Evolutionary conservation across 164 flowering plant genomes (phyloP).

Genomic region (Hamamelis virginiana): DNA sequence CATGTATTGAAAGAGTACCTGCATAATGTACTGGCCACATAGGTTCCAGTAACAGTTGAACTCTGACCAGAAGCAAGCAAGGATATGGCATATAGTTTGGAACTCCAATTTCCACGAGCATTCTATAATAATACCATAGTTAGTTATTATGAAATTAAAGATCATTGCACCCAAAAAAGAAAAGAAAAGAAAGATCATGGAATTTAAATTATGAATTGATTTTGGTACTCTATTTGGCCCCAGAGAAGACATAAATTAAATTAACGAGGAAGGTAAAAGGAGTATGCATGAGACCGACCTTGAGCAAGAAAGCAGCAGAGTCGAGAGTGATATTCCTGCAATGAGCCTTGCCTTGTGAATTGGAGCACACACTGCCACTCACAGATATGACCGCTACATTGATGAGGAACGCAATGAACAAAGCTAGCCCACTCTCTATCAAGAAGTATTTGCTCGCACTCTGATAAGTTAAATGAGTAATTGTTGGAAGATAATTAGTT

Average conservation of each 20-base stretch:
- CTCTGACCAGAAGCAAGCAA: conserved; percentile 9
- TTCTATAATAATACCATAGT: background rate
- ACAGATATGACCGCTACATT: conserved; percentile 7
- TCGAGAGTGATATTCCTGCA: background rate
- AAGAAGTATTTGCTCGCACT: conserved; percentile 7
- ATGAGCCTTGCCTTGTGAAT: background rate
- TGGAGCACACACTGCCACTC: conserved; percentile 9
- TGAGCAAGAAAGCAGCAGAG: conserved; percentile 3
- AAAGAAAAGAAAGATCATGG: no score
- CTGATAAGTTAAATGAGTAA: background rate
- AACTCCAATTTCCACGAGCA: background rate
- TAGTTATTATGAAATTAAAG: no score
- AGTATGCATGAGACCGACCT: no score
- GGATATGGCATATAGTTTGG: conserved; percentile 1
- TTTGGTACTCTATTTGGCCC: no score
- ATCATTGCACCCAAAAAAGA: no score
- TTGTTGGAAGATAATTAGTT: background rate
- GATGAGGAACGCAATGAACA: conserved; percentile 9
- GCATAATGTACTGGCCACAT: conserved; percentile 2
- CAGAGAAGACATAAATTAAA: no score
- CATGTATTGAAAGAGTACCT: background rate
- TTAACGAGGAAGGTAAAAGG: no score
- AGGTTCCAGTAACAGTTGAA: conserved; percentile 2
- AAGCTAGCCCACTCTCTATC: conserved; percentile 4
- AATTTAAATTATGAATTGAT: no score